Evolutionary conservation across 306 rosid genomes (phyloP), one percentile per base, ranked within the genome.

Genomic region (Gynostemma pentaphyllum): DNA sequence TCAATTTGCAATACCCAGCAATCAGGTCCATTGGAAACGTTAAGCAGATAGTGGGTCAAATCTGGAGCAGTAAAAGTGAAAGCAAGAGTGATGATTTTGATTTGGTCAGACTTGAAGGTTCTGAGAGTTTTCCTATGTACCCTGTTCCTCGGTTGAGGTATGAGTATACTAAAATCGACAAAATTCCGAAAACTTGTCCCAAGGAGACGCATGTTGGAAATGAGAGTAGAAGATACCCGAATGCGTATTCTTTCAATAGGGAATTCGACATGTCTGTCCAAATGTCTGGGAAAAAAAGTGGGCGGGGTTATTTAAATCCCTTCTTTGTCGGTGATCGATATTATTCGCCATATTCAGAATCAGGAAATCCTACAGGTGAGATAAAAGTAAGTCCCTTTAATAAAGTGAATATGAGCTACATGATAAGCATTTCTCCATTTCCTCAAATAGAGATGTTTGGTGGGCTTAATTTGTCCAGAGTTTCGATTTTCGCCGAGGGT

Each of bases 51-150:
- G 77, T 75, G 50, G 92, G 92, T 53, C 67, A 77, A 55, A 74
- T 85, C 37, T 87, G 92, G 92, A 87, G 78, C 51, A 77, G 64
- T 62, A 87, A 80, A 71, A n/a, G n/a, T n/a, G n/a, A n/a, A n/a
- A n/a, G n/a, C n/a, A n/a, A n/a, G n/a, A n/a, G n/a, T n/a, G n/a
- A 45, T 28, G 76, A 76, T 72, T 85, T 82, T 55, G 71, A 71
- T 19, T 48, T 6, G 76, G 76, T 84, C 39, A 64, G 55, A 37
- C 70, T 84, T 19, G 48, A 48, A 56, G 61, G 60, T 23, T 47
- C 24, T 15, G 62, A 65, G 4, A 14, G 15, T 26, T 1, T 0
- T 0, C 7, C 12, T 18, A 9, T 13, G 22, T 24, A 22, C 29
- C 53, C 12, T 28, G 5, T 46, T 67, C 62, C 40, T 24, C 76